Conservation (phyloP, 768 basidiomycete species). For the Suillus brevipes region DNA sequence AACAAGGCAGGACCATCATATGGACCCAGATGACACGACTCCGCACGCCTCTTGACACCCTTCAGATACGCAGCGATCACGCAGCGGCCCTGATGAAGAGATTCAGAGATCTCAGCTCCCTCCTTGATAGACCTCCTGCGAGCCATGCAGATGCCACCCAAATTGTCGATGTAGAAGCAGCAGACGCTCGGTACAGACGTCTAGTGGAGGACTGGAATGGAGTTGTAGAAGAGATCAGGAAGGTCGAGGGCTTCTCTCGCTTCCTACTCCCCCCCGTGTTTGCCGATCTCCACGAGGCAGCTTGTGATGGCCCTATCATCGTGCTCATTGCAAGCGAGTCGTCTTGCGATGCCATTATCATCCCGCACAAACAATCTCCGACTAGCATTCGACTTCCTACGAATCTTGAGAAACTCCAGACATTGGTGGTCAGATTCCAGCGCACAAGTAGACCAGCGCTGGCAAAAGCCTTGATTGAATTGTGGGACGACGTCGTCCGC, state of each 20-base stretch:
- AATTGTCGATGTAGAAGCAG: neutral
- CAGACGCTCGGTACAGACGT: neutral
- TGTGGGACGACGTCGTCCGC: neutral
- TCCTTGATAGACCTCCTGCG: neutral
- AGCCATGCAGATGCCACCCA: neutral
- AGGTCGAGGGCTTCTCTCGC: conserved; percentile 14
- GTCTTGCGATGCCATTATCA: conserved; percentile 16
- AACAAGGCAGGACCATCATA: neutral
- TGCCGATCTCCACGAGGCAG: conserved; percentile 6
- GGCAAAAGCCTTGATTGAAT: neutral
- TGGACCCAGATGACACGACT: neutral
- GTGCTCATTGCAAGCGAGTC: conserved; percentile 10
- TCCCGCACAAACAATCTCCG: neutral
- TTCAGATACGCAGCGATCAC: neutral
- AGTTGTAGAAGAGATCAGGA: conserved; percentile 14
- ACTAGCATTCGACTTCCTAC: neutral
- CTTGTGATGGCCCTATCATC: conserved; percentile 8
- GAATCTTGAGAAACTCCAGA: neutral
- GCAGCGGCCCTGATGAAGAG: neutral
- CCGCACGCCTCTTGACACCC: neutral
- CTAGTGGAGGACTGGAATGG: conserved; percentile 14
- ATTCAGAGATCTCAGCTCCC: neutral
- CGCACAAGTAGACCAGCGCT: neutral
- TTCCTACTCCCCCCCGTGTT: conserved; percentile 16
- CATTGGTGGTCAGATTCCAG: no score